A percentile compares a stretch with the other conserved stretches of the same genome.
phyloP scores from a whole-genome alignment of 208 protist genomes.

The Leishmania martiniquensis region DNA sequence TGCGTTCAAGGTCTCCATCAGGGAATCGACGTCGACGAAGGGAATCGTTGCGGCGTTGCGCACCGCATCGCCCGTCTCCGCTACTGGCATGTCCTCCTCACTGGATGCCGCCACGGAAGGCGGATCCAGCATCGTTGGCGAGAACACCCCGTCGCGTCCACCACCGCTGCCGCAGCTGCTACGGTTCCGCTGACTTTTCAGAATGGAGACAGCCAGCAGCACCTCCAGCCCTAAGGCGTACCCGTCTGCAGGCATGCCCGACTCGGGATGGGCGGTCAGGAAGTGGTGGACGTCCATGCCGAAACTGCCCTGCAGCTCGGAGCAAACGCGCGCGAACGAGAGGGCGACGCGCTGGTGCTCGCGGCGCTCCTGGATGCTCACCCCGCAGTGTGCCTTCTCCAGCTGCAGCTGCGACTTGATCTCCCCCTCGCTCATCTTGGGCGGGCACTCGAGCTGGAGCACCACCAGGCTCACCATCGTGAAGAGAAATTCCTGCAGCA shows the following conservation, averaged over 20 bases:
- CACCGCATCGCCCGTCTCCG: not conserved
- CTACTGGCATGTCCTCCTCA: not conserved
- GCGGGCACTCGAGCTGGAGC: constrained; percentile 19
- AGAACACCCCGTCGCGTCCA: not conserved
- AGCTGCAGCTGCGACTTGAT: constrained; percentile 13
- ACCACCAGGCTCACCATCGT: constrained; percentile 18
- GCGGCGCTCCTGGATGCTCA: constrained; percentile 7
- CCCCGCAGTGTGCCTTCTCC: not conserved
- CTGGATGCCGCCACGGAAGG: not conserved
- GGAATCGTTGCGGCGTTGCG: not conserved
- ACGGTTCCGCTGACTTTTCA: constrained; percentile 7
- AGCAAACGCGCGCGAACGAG: constrained; percentile 29
- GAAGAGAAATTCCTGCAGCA: constrained; percentile 43
- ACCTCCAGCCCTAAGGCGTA: constrained; percentile 35
- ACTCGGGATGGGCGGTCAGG: constrained; percentile 4
- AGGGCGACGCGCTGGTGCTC: constrained; percentile 29
- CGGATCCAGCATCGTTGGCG: not conserved
- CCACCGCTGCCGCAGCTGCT: not conserved
- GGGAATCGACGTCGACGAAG: constrained; percentile 6
- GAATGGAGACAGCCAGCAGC: constrained; percentile 34
- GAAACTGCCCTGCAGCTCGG: constrained; percentile 46
- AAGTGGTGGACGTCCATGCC: constrained; percentile 18
- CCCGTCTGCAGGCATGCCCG: constrained; percentile 20
- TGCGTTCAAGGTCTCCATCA: constrained; percentile 21
- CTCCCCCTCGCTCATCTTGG: constrained; percentile 15